Evolutionary conservation across 495 filamentous ascomycete species (phyloP).

Genomic region (Xylaria acuta): DNA sequence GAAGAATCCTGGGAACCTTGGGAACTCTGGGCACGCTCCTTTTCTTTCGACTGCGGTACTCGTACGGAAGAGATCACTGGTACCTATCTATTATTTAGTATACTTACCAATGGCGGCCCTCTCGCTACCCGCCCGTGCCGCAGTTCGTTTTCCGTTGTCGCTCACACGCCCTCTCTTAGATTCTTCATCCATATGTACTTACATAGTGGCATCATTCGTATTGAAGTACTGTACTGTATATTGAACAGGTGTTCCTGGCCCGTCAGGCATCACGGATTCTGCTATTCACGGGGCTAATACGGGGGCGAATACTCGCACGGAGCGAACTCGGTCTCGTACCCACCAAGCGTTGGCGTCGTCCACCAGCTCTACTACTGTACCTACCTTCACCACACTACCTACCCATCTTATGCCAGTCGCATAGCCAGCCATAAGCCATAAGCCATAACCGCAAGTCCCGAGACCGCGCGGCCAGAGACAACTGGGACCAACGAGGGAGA

Average conservation of each 20-base stretch:
- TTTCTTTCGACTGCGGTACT: not conserved
- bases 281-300: not conserved
- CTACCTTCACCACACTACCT: not conserved
- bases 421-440: no score
- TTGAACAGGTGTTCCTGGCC: conserved; percentile 4
- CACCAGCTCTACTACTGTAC: not conserved
- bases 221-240: not conserved
- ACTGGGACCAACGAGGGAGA: not conserved
- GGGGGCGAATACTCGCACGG: conserved; percentile 2
- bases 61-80: not conserved
- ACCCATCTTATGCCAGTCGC: not conserved
- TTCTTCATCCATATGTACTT: not conserved
- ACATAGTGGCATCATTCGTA: not conserved
- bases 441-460: conserved; percentile 16
- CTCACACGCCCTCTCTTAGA: not conserved
- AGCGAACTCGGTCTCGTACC: conserved; percentile 9
- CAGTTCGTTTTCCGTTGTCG: conserved; percentile 5
- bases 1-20: not conserved
- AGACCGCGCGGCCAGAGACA: conserved; percentile 16
- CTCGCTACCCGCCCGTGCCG: conserved; percentile 19
- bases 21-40: not conserved
- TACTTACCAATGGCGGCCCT: conserved; percentile 6
- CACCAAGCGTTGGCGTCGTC: conserved; percentile 17
- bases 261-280: not conserved
- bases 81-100: not conserved